phyloP scores from a whole-genome alignment of 2,329 filamentous ascomycete species.

The Botrytis pseudocinerea region DNA sequence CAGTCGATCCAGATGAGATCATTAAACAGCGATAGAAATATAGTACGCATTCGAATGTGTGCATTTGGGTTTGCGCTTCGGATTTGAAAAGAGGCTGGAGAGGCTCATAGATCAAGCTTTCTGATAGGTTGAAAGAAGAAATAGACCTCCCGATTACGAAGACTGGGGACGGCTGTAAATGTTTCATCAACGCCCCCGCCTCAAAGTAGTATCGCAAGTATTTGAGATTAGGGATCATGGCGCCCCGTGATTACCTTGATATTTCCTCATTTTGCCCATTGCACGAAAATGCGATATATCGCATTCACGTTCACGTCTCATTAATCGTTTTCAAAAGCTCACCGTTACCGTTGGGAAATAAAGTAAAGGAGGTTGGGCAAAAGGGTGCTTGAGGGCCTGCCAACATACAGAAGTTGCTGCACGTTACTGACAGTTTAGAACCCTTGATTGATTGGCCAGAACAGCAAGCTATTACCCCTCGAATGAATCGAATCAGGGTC shows the following conservation, averaged over 20 bases:
- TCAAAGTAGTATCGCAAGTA: slow-evolving; percentile 1
- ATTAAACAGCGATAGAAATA: background rate
- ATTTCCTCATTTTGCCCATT: slow-evolving; percentile 17
- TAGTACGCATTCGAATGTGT: background rate
- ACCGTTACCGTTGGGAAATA: slow-evolving; percentile 22
- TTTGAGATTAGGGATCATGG: slow-evolving; percentile 18
- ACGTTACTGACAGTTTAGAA: slow-evolving; percentile 3
- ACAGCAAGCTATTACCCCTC: slow-evolving; percentile 22
- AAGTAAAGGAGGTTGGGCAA: slow-evolving; percentile 20
- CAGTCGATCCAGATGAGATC: slow-evolving; percentile 10
- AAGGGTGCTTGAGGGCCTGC: slow-evolving; percentile 10
- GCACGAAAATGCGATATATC: slow-evolving; percentile 18
- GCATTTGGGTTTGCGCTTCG: background rate
- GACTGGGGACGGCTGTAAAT: background rate
- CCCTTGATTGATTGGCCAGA: slow-evolving; percentile 11
- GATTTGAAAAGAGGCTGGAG: background rate
- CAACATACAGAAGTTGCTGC: slow-evolving; percentile 23
- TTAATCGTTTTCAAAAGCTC: slow-evolving; percentile 3
- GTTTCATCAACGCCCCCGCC: slow-evolving; percentile 22
- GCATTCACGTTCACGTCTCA: slow-evolving; percentile 18
- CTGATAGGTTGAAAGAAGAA: background rate
- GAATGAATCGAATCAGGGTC: slow-evolving; percentile 21
- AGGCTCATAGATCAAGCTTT: background rate
- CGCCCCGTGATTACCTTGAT: slow-evolving; percentile 15
- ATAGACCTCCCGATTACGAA: slow-evolving; percentile 2